These are phyloP conservation scores for Pseudotsuga menziesii DNA, from an alignment of 75 land plant genomes.

Conservation along the genomic window DNA sequence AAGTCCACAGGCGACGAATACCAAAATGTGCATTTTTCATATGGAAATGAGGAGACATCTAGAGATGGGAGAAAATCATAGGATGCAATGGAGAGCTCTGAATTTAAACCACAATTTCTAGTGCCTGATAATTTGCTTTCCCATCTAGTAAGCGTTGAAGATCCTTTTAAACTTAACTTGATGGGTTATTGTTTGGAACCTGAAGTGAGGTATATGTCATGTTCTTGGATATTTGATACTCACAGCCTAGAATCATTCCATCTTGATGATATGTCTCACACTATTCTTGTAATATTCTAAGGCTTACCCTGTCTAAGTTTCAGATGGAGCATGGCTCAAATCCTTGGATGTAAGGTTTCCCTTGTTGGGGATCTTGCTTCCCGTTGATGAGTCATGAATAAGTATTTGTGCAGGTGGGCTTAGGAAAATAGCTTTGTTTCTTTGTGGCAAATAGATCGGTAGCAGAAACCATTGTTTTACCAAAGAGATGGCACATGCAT, in stretches of 20 bases:
- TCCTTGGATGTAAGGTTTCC: slow-evolving; percentile 35
- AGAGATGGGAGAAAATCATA: no score
- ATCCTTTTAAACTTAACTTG: no score
- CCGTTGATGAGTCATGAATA: slow-evolving; percentile 38
- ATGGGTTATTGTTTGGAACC: background rate
- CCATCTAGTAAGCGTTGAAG: no score
- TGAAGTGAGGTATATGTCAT: no score
- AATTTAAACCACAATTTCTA: no score
- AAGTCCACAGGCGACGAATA: no score
- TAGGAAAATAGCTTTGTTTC: slow-evolving; percentile 7
- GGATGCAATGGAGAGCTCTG: no score
- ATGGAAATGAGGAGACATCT: no score
- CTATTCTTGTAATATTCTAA: slow-evolving; percentile 33
- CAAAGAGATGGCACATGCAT: background rate
- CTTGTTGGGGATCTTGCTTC: slow-evolving; percentile 44
- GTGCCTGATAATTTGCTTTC: no score
- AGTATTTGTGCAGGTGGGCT: slow-evolving; percentile 71
- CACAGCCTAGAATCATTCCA: background rate
- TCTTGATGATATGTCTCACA: slow-evolving; percentile 14
- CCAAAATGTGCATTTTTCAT: no score
- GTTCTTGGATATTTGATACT: no score
- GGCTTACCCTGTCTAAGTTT: slow-evolving; percentile 61
- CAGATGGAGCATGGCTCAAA: slow-evolving; percentile 59
- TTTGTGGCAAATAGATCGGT: no score
- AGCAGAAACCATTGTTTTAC: background rate